Evolutionary conservation across 73 alveolate species (phyloP), one percentile per base, ranked within the genome.

Genomic region (Halteria grandinella): DNA sequence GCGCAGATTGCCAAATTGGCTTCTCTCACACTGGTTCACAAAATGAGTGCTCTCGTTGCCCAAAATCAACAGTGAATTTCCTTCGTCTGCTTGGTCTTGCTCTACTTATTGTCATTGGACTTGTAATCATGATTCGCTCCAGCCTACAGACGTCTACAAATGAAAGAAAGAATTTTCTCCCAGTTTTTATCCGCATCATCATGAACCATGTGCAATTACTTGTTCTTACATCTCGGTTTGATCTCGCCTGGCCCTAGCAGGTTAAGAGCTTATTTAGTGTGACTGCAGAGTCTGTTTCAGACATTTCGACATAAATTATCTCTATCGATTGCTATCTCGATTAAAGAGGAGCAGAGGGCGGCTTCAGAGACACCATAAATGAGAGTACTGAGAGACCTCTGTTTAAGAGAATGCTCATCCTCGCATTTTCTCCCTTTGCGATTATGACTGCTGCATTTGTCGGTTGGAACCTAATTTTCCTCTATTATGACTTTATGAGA

Each of bases 321-420:
- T 73, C 86, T 31, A 28, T 73, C 55, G 86, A 73, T 40, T 73
- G 86, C 43, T 73, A 55, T 25, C 18, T 73, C 31, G 49, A 39
- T 23, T 21, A 31, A 0, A 52, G 55, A 21, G 49, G 32, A 28
- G 14, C 11, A 11, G 44, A 20, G 37, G 60, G 25, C 34, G 27
- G 27, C 31, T 8, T 8, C 55, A 12, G 8, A 7, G 55, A 6
- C 53, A 53, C 25, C 28, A 47, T 31, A 32, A 55, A 34, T 73
- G n/a, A n/a, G n/a, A n/a, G n/a, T n/a, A n/a, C n/a, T n/a, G n/a
- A n/a, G 18, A 36, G 63, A 29, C 24, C 1, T 0, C 24, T 50
- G 25, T n/a, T 0, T 15, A 14, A 1, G 11, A 14, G 11, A 0
- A 20, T 3, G 24, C 0, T 20, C 11, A 50, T 0, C 11, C 11